Evolutionary conservation across 1,139 yeast species (phyloP), one percentile per base, ranked within the genome.

Genomic region (Maudiozyma humilis): DNA sequence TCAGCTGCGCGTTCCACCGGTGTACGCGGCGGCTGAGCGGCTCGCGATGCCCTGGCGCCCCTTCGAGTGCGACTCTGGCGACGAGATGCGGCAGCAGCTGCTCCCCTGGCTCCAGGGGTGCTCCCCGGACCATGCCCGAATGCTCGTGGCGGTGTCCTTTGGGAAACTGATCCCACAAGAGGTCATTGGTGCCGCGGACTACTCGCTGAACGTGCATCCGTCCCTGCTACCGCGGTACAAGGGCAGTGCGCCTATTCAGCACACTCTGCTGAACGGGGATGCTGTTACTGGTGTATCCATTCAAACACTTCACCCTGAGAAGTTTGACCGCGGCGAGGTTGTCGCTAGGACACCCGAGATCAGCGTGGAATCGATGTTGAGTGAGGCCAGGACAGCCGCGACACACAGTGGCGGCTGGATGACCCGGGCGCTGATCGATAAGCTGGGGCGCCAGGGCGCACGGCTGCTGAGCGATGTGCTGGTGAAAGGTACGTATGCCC

Each of bases 171-270:
- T 91, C 5, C 96, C 97, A 0, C 65, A 65, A 0, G 48, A 62
- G 2, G 78, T 87, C 50, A 62, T 91, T 2, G 43, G 57, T 0
- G 38, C 59, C 0, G 65, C 82, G 35, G 62, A 64, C 8, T 77
- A 64, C 56, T 94, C 96, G 0, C 58, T 91, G 19, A 91, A 91
- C 58, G 89, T 91, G 0, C 99, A 91, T 60, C 99, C 99, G 0
- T 87, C 96, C 0, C 63, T 89, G 15, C 70, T 91, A 12, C 98
- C 98, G 0, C 68, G 66, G 42, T 79, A 85, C 56, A 75, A 89
- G 1, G 99, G 99, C 0, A 79, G 97, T 0, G 82, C 96, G 2
- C 99, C 99, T 0, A 66, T 93, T 5, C 97, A 91, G 51, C 73
- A 78, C 49, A 81, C 96, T 0, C 63, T 93, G 19, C 63, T 88